Base-by-base conservation (phyloP, 345 rosid species). In the Raphanus sativus region DNA sequence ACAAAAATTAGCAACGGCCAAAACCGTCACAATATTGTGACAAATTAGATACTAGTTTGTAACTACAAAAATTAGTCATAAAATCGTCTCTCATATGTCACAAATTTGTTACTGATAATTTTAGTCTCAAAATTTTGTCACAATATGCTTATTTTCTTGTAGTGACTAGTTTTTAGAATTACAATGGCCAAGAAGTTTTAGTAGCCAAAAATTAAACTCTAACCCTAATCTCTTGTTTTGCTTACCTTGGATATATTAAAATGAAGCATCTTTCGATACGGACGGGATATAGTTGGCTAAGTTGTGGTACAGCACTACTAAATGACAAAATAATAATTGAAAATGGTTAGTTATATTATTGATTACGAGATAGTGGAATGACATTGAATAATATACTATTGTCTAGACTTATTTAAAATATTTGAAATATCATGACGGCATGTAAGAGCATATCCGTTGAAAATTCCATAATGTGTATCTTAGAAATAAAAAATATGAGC, bases 261-360 rank as follows among this genome's bases (percentile, higher is more conserved):
- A 17, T 0, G 34, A 29, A 62, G 65, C 7, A 40, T 28, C 15
- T 58, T 33, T 63, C 45, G 45, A 15, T 33, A 32, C 17, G 45
- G 68, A 64, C 15, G 54, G 17, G 24, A 21, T 65, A 24, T 55
- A 65, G 55, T 65, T 66, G 56, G 56, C 33, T 42, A 65, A 65
- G 69, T 65, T 65, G 54, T 65, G 56, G 33, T 25, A 42, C 56
- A 40, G 1, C 70, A 24, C 5, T 21, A 38, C 21, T 11, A 38
- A 11, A 65, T 65, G 11, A 42, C 11, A 21, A 21, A 10, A 1
- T 38, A 64, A 36, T 17, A 36, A 36, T 65, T 34, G 15, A 65
- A 38, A 17, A 63, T 9, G 26, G 28, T 36, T 63, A 64, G 50
- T 8, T 62, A 4, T 15, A 3, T 62, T 0, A 36, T 64, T 64